Evolutionary conservation across 2,329 filamentous ascomycete genomes (phyloP), one percentile per base, ranked within the genome.

Genomic region (Calycina herbarum): DNA sequence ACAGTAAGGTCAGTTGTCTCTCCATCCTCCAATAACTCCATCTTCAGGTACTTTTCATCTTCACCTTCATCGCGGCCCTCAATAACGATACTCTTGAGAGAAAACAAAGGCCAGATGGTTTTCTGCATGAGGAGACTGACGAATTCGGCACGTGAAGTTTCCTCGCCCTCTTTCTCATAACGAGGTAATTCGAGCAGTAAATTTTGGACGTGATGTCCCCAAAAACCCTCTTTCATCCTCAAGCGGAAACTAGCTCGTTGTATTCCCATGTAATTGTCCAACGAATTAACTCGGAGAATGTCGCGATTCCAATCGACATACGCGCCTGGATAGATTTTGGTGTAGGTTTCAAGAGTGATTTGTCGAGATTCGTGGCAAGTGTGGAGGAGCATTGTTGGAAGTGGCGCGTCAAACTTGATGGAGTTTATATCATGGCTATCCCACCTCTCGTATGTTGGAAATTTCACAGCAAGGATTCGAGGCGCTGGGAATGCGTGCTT

Each of bases 351-450:
- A 10, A 20, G 45, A 24, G 45, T n/a, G 20, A 51, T 17, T 24
- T 51, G 45, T 51, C 45, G 45, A n/a, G 45, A 51, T 51, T 51
- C 45, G 45, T 20, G 20, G 45, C 45, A 51, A 24, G 45, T 51
- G 20, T 51, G 45, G 20, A 48, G 45, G 20, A 51, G 45, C 45
- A 24, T 3, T 2, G 45, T 51, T 51, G 45, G 45, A 10, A 51
- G 6, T 11, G 45, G 45, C 3, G 6, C 45, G 45, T 51, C 45
- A 10, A 51, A 20, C 20, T 51, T 51, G 45, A 51, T 20, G 2
- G 17, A 24, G 3, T 24, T 51, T 24, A 20, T 20, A 10, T 24
- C 20, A 1, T 20, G n/a, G n/a, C 7, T 20, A n/a, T 51, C 45
- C 45, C 17, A 40, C 13, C 5, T 51, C 11, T 51, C 45, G 6